Evolutionary conservation across 306 rosid genomes (phyloP).

Genomic region (Dryas octopetala): DNA sequence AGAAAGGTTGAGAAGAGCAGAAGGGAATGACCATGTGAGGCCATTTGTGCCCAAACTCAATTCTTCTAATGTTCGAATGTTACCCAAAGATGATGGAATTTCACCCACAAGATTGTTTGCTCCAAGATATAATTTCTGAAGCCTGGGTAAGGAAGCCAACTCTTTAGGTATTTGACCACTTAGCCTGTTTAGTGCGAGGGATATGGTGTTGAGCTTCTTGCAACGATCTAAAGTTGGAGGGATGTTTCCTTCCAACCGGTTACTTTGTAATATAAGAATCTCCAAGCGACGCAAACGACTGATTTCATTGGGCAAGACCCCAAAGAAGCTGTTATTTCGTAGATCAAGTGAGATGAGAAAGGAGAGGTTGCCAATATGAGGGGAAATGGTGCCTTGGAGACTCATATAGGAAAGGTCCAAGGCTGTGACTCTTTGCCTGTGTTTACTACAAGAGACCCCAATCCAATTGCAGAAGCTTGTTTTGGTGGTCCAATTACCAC

Average conservation of each 20-base stretch:
- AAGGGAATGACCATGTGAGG: conserved; percentile 10
- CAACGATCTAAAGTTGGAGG: background rate
- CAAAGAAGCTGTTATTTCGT: no score
- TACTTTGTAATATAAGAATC: no score
- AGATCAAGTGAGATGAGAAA: no score
- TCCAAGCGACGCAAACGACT: no score
- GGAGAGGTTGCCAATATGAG: no score
- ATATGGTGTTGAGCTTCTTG: background rate
- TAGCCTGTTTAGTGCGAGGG: background rate
- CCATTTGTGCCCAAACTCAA: background rate
- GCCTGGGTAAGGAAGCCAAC: background rate
- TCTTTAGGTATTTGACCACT: background rate
- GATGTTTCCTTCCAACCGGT: conserved; percentile 17
- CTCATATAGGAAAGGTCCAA: no score
- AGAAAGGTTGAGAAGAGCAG: background rate
- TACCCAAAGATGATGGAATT: background rate
- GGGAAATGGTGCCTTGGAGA: no score
- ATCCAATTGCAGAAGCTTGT: no score
- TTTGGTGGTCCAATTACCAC: no score
- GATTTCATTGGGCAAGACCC: no score
- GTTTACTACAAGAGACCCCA: no score
- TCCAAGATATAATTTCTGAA: background rate
- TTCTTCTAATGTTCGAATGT: background rate
- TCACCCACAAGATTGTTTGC: background rate
- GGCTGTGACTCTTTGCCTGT: no score